phyloP scores from a whole-genome alignment of 441 rosid genomes.

The Pelargonium fulgidum region DNA sequence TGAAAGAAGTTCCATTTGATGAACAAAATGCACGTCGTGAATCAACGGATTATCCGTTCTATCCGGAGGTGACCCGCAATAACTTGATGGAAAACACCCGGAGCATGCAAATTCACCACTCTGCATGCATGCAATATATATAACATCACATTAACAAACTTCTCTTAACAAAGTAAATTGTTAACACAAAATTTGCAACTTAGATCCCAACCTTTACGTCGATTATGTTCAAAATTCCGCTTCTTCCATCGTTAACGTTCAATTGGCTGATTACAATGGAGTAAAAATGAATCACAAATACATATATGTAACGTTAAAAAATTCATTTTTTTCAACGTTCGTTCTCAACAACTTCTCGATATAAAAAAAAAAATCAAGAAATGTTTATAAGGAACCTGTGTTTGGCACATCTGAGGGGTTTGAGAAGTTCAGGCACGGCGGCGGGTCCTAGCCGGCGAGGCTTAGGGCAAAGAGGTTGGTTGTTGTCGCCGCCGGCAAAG shows the following conservation, averaged over 20 bases:
- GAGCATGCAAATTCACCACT: conserved; percentile 33
- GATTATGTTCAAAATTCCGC: conserved; percentile 32
- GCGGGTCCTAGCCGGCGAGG: conserved; percentile 55
- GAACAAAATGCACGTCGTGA: conserved; percentile 54
- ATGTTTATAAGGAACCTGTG: conserved; percentile 23
- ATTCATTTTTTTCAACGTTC: no score
- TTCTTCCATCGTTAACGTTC: conserved; percentile 31
- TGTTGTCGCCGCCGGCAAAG: conserved; percentile 9
- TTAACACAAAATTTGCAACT: not conserved
- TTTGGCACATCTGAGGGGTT: conserved; percentile 42
- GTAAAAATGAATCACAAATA: no score
- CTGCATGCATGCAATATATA: conserved; percentile 20
- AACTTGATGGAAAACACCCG: conserved; percentile 37
- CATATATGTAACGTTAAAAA: no score
- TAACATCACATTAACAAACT: not conserved
- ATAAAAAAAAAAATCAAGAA: no score
- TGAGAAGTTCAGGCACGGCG: conserved; percentile 49
- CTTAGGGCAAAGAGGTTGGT: conserved; percentile 56
- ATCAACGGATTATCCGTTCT: conserved; percentile 64
- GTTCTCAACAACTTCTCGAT: no score
- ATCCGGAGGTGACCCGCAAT: conserved; percentile 65
- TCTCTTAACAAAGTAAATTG: not conserved
- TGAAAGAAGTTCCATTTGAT: conserved; percentile 56
- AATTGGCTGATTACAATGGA: conserved; percentile 34
- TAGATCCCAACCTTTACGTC: conserved; percentile 36